A percentile compares a stretch with the other conserved stretches of the same genome.
Conservation (phyloP, 1,284 basidiomycete genomes). For the Trichosporon sp. region DNA sequence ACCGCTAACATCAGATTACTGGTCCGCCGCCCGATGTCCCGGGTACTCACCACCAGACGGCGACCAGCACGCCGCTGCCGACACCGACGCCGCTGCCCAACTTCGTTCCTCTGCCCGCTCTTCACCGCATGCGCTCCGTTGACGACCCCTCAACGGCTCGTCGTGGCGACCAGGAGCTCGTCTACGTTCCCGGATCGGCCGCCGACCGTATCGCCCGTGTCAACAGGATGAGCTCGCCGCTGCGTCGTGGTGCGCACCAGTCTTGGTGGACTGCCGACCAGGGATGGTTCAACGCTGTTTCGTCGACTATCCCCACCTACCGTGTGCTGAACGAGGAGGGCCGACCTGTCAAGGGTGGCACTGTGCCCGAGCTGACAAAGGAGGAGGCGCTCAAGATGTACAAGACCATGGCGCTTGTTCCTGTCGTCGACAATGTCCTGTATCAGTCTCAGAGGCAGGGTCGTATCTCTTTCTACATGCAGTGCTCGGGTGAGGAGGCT, state of each 20-base stretch:
- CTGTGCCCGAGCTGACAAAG: constrained; percentile 67
- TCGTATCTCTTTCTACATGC: constrained; percentile 79
- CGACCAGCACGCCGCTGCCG: constrained; percentile 26
- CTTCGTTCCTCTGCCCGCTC: constrained; percentile 23
- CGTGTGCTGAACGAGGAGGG: constrained; percentile 73
- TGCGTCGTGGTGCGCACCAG: constrained; percentile 44
- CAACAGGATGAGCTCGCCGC: constrained; percentile 33
- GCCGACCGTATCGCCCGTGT: constrained; percentile 32
- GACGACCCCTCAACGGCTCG: constrained; percentile 18
- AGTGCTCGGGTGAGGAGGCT: constrained; percentile 82
- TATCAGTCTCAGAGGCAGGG: constrained; percentile 91
- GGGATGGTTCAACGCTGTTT: constrained; percentile 46
- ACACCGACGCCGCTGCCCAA: constrained; percentile 39
- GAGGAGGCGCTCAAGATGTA: constrained; percentile 69
- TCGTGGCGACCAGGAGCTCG: constrained; percentile 18
- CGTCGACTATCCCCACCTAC: constrained; percentile 62
- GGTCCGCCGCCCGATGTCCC: constrained; percentile 39
- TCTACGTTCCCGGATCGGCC: constrained; percentile 36
- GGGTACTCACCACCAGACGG: constrained; percentile 21
- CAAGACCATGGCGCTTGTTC: constrained; percentile 75
- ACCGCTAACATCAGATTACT: constrained; percentile 31
- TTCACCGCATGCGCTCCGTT: constrained; percentile 17
- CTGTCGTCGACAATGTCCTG: constrained; percentile 77
- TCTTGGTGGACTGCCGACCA: constrained; percentile 44
- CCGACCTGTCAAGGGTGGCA: constrained; percentile 62